Evolutionary conservation across 148 eudicot species (phyloP), one percentile per base, ranked within the genome.

Genomic region (Drosera capensis): DNA sequence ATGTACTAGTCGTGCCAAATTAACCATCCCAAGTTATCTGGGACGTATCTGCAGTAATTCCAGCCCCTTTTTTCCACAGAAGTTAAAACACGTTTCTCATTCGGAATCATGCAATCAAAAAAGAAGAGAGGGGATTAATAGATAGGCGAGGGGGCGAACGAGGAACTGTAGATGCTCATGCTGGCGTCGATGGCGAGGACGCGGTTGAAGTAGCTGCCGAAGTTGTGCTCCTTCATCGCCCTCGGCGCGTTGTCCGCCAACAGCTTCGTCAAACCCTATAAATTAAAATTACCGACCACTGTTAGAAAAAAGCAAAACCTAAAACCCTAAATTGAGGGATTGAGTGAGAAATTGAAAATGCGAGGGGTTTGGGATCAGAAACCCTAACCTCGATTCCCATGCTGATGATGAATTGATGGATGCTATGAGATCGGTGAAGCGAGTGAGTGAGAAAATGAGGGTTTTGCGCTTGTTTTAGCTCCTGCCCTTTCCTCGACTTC

Each of bases 91-190:
- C n/a, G n/a, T n/a, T n/a, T n/a, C n/a, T n/a, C n/a, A n/a, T n/a
- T n/a, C n/a, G n/a, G 38, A 11, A 15, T 2, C n/a, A 34, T 11
- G 14, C 3, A 34, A 34, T 28, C 9, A 28, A 4, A 2, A 15
- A 15, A 11, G 43, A 40, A 11, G 43, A 40, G 23, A 39, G n/a
- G 17, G 17, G 8, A 16, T 0, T 20, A 54, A 43, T 16, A 31
- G 1, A 56, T 17, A 46, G 23, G 35, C 25, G 20, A 35, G 22
- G 7, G 23, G 1, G 18, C 73, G 29, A 21, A 92, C 99, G 20
- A 92, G 79, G 51, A 92, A 92, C 54, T 92, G 99, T 92, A 92
- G 42, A 92, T 92, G 82, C 99, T 92, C 99, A 92, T 92, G 80
- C 95, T 85, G 57, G 99, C 99, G 59, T 92, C 99, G 45, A 92